Evolutionary conservation across 176 grass and related monocot species (phyloP).

Genomic region (Rhipidocladum racemiflorum): DNA sequence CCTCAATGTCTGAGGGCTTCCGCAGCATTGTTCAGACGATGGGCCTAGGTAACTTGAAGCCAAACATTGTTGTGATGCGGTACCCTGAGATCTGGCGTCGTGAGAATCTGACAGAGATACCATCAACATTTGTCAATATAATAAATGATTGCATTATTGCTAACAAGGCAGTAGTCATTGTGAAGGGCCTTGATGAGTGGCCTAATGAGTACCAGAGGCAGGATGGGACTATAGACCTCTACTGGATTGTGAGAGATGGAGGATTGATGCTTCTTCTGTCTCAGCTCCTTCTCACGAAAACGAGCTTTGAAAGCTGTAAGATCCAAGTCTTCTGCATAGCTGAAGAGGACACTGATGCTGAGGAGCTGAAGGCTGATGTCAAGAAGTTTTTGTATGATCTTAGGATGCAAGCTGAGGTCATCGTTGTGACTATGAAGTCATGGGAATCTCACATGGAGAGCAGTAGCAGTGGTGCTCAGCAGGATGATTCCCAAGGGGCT

Average conservation of each 20-base stretch:
- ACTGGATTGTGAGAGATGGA: constrained; percentile 96
- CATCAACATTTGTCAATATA: constrained; percentile 91
- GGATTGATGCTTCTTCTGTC: constrained; percentile 95
- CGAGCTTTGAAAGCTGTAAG: constrained; percentile 90
- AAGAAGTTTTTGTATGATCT: constrained; percentile 98
- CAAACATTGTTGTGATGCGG: constrained; percentile 93
- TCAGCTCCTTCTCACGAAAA: constrained; percentile 94
- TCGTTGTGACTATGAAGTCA: constrained; percentile 89
- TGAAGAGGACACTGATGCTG: constrained; percentile 89
- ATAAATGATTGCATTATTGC: constrained; percentile 99
- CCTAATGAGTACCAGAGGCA: constrained; percentile 91
- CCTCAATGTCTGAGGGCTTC: constrained; percentile 90
- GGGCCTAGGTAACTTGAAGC: constrained; percentile 97
- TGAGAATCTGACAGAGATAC: constrained; percentile 90
- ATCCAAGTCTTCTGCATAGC: constrained; percentile 98
- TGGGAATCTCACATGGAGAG: constrained; percentile 62
- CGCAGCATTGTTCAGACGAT: constrained; percentile 90
- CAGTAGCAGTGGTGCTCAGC: constrained; percentile 45
- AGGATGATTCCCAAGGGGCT: constrained; percentile 77
- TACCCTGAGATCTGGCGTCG: constrained; percentile 96
- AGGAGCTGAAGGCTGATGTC: constrained; percentile 91
- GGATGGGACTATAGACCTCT: constrained; percentile 93
- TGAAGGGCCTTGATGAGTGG: constrained; percentile 99
- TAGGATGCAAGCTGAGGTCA: constrained; percentile 93
- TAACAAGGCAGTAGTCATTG: constrained; percentile 96